Evolutionary conservation across 352 stramenopile species (phyloP).

Genomic region (Thraustochytrium sp.): DNA sequence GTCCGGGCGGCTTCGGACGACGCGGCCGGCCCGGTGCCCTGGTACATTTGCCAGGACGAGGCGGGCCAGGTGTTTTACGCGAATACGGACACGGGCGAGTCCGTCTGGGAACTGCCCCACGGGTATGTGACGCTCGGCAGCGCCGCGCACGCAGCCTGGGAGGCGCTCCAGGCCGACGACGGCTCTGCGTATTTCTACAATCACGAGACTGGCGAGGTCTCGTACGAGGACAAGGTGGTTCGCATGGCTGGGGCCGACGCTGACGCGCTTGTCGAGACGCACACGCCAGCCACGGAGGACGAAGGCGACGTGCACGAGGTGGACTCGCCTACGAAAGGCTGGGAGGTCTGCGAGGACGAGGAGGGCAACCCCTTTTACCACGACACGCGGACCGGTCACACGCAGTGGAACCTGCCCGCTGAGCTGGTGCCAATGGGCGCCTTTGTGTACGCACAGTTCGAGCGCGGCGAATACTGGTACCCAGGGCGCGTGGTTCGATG

Average conservation of each 20-base stretch:
- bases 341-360: conserved; percentile 9
- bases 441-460: conserved; percentile 15
- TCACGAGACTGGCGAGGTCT: conserved; percentile 40
- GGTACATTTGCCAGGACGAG: conserved; percentile 51
- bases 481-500: neutral
- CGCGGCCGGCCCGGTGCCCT: conserved; percentile 17
- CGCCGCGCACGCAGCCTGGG: conserved; percentile 8
- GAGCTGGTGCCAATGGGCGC: neutral
- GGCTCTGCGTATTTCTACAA: conserved; percentile 49
- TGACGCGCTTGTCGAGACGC: neutral
- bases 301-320: neutral
- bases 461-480: conserved; percentile 12
- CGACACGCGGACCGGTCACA: neutral
- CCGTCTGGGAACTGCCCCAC: conserved; percentile 48
- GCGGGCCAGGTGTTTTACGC: conserved; percentile 49
- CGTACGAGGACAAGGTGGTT: conserved; percentile 38
- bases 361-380: conserved; percentile 11
- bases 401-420: neutral
- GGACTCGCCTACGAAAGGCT: neutral
- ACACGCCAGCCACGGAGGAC: neutral
- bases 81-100: conserved; percentile 48
- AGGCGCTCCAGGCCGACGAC: conserved; percentile 36
- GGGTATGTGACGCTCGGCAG: neutral
- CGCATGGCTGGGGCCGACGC: neutral
- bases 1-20: neutral